Conservation (phyloP, 306 rosid genomes). For the Cicer cuneatum region DNA sequence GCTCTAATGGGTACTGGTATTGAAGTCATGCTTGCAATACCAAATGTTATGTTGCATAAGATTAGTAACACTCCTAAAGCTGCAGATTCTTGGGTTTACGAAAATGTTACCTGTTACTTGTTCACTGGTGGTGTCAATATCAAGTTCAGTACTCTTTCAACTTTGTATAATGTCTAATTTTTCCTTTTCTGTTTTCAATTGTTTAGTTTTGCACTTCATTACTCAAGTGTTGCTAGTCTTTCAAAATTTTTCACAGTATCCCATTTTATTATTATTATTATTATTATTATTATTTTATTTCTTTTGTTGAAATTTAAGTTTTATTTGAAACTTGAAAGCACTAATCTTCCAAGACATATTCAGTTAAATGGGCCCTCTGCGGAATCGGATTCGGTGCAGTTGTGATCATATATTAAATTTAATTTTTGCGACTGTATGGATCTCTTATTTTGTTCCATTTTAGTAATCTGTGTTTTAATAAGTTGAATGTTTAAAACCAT, state of each 20-base stretch:
- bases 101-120: conserved; percentile 68
- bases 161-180: neutral
- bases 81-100: conserved; percentile 74
- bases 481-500: neutral
- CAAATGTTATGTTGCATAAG: conserved; percentile 66
- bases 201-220: neutral
- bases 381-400: neutral
- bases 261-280: neutral
- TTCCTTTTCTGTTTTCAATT: neutral
- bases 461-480: neutral
- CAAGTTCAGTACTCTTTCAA: conserved; percentile 60
- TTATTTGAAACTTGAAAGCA: too few relatives aligned
- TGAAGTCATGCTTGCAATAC: conserved; percentile 84
- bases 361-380: neutral
- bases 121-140: conserved; percentile 74
- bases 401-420: neutral
- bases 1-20: conserved; percentile 67
- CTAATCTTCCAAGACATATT: neutral
- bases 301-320: neutral
- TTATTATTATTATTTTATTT: neutral
- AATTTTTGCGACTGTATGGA: neutral
- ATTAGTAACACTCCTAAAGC: conserved; percentile 59
- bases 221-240: neutral
- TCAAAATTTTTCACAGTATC: neutral
- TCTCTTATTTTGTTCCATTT: neutral